These are phyloP conservation scores for Dothistroma pini DNA, from an alignment of 2,329 filamentous ascomycete species.

Conservation along the genomic window DNA sequence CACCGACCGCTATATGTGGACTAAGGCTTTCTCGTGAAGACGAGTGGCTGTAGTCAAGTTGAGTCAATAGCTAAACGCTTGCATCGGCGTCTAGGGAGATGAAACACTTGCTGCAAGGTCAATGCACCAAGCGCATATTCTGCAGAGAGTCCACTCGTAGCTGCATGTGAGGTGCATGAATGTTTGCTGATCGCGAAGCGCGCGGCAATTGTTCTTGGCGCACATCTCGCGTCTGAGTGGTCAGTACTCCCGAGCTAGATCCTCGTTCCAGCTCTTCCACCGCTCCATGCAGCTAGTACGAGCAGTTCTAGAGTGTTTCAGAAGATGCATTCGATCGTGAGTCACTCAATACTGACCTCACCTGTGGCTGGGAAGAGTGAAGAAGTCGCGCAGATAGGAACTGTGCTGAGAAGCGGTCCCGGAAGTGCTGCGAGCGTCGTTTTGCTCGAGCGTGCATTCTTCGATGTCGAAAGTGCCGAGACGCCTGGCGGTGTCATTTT, in stretches of 20 bases:
- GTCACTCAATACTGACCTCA: slow-evolving; percentile 14
- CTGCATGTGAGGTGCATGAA: slow-evolving; percentile 8
- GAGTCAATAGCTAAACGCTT: slow-evolving; percentile 23
- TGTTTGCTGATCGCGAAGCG: slow-evolving; percentile 16
- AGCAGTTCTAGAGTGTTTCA: slow-evolving; percentile 13
- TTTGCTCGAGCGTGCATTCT: background rate
- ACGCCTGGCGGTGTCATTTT: background rate
- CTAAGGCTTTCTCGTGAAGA: slow-evolving; percentile 8
- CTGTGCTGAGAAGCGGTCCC: background rate
- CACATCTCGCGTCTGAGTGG: slow-evolving; percentile 2
- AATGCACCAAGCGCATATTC: slow-evolving; percentile 13
- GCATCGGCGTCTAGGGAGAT: slow-evolving; percentile 30
- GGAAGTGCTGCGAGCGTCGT: background rate
- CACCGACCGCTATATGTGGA: slow-evolving; percentile 13
- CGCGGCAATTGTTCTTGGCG: slow-evolving; percentile 12
- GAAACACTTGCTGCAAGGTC: slow-evolving; percentile 26
- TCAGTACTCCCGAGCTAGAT: background rate
- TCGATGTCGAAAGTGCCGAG: background rate
- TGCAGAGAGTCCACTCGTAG: slow-evolving; percentile 14
- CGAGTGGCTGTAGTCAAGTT: slow-evolving; percentile 25
- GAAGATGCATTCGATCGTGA: slow-evolving; percentile 15
- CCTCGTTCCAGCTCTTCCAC: slow-evolving; percentile 1
- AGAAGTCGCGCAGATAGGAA: background rate
- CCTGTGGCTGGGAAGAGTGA: slow-evolving; percentile 1
- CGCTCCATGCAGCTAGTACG: slow-evolving; percentile 10